A percentile compares a stretch with the other conserved stretches of the same genome.
Evolutionary conservation across 257 asterid genomes (phyloP).

Genomic region (Jaltomata sinuosa): DNA sequence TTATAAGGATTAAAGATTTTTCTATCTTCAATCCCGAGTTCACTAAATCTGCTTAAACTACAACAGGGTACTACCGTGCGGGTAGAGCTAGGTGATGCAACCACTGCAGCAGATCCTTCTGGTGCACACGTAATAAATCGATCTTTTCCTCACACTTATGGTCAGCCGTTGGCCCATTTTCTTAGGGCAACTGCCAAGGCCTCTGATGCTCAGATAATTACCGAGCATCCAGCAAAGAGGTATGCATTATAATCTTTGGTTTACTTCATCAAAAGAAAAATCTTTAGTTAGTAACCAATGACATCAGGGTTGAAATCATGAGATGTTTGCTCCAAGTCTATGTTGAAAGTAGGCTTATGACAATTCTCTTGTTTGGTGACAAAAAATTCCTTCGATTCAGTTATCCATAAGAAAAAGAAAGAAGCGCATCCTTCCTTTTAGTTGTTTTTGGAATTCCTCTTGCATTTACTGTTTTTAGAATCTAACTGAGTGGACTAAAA

Average conservation of each 20-base stretch:
- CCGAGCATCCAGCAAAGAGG: constrained; percentile 75
- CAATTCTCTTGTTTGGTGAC: background rate
- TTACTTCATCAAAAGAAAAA: background rate
- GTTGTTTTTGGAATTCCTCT: background rate
- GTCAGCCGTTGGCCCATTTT: constrained; percentile 86
- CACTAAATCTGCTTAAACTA: background rate
- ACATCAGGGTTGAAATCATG: background rate
- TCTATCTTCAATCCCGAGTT: background rate
- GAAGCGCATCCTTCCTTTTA: background rate
- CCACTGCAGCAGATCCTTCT: constrained; percentile 56
- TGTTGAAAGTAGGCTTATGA: background rate
- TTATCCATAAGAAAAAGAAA: background rate
- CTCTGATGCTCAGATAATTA: constrained; percentile 73
- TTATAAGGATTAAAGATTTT: background rate
- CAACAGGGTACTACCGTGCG: constrained; percentile 86
- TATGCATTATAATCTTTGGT: constrained; percentile 8
- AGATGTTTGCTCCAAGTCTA: background rate
- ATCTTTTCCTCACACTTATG: constrained; percentile 78
- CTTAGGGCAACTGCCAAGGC: constrained; percentile 68
- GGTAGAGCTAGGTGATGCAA: constrained; percentile 87
- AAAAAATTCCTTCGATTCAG: background rate
- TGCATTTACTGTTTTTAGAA: background rate
- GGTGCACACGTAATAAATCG: constrained; percentile 76
- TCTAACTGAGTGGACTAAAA: background rate
- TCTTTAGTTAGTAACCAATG: background rate